Conservation (phyloP, 441 rosid genomes). For the Metrosideros polymorpha region DNA sequence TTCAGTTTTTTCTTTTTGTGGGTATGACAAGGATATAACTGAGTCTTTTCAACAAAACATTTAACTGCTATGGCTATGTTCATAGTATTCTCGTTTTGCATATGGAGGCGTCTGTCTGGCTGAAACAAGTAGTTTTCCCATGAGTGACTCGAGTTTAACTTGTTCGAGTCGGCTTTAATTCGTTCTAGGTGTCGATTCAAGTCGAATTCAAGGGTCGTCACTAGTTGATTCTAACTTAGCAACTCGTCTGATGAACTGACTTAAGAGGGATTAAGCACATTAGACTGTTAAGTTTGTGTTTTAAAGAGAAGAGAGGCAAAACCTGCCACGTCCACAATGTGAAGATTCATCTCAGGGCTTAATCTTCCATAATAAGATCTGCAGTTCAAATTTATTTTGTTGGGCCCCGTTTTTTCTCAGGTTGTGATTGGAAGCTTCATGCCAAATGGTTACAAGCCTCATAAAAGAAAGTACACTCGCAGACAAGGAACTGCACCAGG, state of each 20-base stretch:
- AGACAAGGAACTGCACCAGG: constrained; percentile 1
- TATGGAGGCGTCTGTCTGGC: neutral
- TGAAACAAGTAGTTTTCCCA: neutral
- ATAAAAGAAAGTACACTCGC: constrained; percentile 18
- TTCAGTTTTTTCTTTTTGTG: neutral
- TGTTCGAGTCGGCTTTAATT: neutral
- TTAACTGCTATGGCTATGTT: neutral
- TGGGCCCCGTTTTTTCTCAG: constrained; percentile 10
- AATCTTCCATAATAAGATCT: neutral
- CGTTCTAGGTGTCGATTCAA: neutral
- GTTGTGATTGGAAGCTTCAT: constrained; percentile 59
- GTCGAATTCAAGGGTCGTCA: neutral
- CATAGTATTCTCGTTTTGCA: neutral
- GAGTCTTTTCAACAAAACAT: neutral
- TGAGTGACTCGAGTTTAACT: neutral
- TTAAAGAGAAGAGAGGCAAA: neutral
- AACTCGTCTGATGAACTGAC: neutral
- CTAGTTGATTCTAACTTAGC: neutral
- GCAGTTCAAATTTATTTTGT: too few species aligned
- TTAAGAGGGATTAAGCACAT: neutral
- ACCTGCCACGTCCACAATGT: neutral
- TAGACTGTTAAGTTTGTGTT: neutral
- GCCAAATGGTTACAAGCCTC: constrained; percentile 29
- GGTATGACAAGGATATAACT: neutral
- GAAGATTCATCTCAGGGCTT: neutral